phyloP scores from a whole-genome alignment of 257 asterid genomes.

The Ballota nigra region DNA sequence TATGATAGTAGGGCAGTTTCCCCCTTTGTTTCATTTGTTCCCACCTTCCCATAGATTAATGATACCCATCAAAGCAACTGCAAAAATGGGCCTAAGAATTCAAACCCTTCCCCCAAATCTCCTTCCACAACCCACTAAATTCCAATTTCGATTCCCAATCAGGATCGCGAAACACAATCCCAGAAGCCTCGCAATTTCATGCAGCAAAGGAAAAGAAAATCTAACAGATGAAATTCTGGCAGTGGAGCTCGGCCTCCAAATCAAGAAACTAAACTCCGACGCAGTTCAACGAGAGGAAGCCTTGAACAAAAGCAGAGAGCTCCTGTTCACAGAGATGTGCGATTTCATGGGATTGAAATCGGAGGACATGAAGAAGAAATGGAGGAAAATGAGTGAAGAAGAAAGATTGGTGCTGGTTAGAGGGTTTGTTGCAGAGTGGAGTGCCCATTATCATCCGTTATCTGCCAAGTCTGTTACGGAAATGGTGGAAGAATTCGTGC shows the following conservation, averaged over 20 bases:
- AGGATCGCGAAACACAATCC: background rate
- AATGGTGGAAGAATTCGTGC: slow-evolving; percentile 57
- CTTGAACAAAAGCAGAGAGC: slow-evolving; percentile 56
- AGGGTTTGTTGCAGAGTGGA: slow-evolving; percentile 70
- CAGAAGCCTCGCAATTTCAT: slow-evolving; percentile 33
- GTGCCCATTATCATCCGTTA: slow-evolving; percentile 67
- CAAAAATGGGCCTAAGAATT: slow-evolving; percentile 37
- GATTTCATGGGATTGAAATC: slow-evolving; percentile 44
- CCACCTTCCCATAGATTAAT: too few species aligned
- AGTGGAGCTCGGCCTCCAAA: slow-evolving; percentile 40
- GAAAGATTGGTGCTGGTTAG: slow-evolving; percentile 48
- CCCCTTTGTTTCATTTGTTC: background rate
- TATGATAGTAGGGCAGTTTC: background rate
- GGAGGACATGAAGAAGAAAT: slow-evolving; percentile 54
- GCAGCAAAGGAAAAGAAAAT: slow-evolving; percentile 41
- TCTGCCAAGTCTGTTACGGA: slow-evolving; percentile 65
- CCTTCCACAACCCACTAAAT: slow-evolving; percentile 27
- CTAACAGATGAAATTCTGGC: slow-evolving; percentile 48
- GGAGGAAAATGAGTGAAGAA: slow-evolving; percentile 59
- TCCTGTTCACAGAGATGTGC: slow-evolving; percentile 63
- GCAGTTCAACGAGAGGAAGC: slow-evolving; percentile 53
- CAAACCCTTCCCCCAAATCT: slow-evolving; percentile 32
- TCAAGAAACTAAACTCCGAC: slow-evolving; percentile 38
- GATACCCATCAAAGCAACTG: slow-evolving; percentile 19
- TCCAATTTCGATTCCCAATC: slow-evolving; percentile 19